Base-by-base conservation (phyloP, 768 basidiomycete species). In the Fibroporia radiculosa region DNA sequence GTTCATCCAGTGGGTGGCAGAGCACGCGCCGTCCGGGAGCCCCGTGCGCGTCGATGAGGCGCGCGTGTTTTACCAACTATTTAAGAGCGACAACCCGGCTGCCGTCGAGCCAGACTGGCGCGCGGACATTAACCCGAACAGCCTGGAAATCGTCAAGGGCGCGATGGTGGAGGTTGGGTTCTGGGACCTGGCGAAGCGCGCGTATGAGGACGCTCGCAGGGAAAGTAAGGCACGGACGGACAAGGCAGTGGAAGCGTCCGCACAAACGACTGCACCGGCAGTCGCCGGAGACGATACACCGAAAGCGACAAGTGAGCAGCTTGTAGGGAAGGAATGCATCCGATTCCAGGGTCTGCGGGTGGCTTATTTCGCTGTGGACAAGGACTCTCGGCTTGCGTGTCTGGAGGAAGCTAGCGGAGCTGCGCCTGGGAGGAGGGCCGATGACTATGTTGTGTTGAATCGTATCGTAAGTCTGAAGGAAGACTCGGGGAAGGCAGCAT, bases 1-100 rank as follows among this genome's bases (percentile, higher is more conserved):
- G 24, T 97, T 80, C 65, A 91, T 98, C 56, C 95, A 98, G 58
- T 99, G 95, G 95, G 90, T 99, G 12, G 91, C 88, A 20, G 84
- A 89, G 58, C 86, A 93, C 60, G 64, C 71, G 6, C 66, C 78
- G 18, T 82, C 85, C 1, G 80, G 82, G 6, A 89, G 85, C 53
- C 91, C 93, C 13, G 85, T 97, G 44, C 67, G 65, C 37, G 73
- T 98, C 52, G 84, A 90, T 61, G 93, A 99, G 66, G 87, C 85
- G 29, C 81, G 93, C 35, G 74, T 96, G 55, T 98, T 98, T 75
- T 77, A 92, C 58, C 86, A 81, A 18, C 69, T 99, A 3, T 99
- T 98, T 81, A 91, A 88, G 67, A 90, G 85, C 53, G 93, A 95
- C 58, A 84, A 91, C 54, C 96, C 96, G 0, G 66, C 74, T 1